Base-by-base conservation (phyloP, 108 stramenopile species). In the Cyclotella kingstonii region DNA sequence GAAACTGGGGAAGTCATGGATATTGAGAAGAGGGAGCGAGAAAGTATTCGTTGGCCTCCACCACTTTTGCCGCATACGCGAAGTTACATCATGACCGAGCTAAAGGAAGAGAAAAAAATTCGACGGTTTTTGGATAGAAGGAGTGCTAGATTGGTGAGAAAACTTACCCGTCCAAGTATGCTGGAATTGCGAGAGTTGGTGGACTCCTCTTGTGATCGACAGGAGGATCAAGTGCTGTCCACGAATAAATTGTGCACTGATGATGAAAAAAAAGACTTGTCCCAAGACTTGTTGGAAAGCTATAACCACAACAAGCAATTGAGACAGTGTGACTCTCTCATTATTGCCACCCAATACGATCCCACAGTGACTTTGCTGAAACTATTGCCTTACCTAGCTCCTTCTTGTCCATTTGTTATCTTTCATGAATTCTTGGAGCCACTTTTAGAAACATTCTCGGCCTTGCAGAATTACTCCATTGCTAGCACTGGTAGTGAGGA, bases 401-500 rank as follows among this genome's bases (percentile, higher is more conserved):
- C 91, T 2, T 84, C 84, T 17, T 84, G 84, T 30, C 95, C 95
- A 1, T 95, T 95, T 77, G 90, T 91, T 12, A 77, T 95, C 3
- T 95, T 74, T 65, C 81, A 81, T 29, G 95, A 95, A 77, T 90
- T 77, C 70, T 75, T 95, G 49, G 91, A 92, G 62, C 90, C 90
- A 1, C 60, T 95, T n/a, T 70, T 82, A 1, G 74, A 89, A 54
- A 86, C 86, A 56, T 91, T 90, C 58, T 73, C 45, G 27, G 77
- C 78, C 5, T 59, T 94, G 4, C 88, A 89, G 57, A 73, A 81
- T 33, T 62, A 87, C 52, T 44, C 25, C 41, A 34, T 69, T 10
- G 47, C 42, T 9, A 58, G 19, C 10, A 59, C 22, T 4, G 38
- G 26, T 44, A 70, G 26, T 14, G 10, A 25, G 7, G 51, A 55